Evolutionary conservation across 805 yeast genomes (phyloP), one percentile per base, ranked within the genome.

Genomic region (Wickerhamiella domercqiae): DNA sequence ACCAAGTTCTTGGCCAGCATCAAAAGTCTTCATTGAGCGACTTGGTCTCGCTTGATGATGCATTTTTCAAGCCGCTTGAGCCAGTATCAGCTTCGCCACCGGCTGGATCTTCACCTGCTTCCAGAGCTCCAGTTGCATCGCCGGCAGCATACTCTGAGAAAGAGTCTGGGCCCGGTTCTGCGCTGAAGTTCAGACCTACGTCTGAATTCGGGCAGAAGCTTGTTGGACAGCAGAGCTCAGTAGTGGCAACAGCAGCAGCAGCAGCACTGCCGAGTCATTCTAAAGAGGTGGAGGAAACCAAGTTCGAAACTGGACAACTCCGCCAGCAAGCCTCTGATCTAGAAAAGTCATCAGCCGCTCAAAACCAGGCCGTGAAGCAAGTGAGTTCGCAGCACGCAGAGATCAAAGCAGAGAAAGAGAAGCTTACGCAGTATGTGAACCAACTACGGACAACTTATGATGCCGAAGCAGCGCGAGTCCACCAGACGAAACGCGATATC

Each of bases 201-300:
- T 83, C 95, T 0, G 60, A 69, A 7, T 87, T 86, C 63, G 97
- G 97, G 22, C 94, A 79, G 59, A 68, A 68, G 25, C 65, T 86
- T 37, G 58, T 63, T 20, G 78, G 20, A 9, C 35, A 11, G 7
- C 35, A 32, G 28, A 15, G 21, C 33, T 18, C 33, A 14, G 15
- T 5, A n/a, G 16, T 7, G 15, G 15, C 17, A 4, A 16, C 15
- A 25, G 24, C 17, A 6, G 20, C 5, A 15, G 13, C 26, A 13
- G 26, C 26, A 9, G 16, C 33, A 30, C 18, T 32, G 11, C 35
- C 28, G 5, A 5, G 11, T 18, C 21, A 7, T 22, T 9, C 38
- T 5, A 30, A 5, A 17, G 21, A n/a, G 11, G 34, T n/a, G 5
- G 94, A 82, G 48, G 69, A 83, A 55, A 94, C 93, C 13, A 82